Conservation (phyloP, 2,329 filamentous ascomycete genomes). For the Scedosporium boydii region DNA sequence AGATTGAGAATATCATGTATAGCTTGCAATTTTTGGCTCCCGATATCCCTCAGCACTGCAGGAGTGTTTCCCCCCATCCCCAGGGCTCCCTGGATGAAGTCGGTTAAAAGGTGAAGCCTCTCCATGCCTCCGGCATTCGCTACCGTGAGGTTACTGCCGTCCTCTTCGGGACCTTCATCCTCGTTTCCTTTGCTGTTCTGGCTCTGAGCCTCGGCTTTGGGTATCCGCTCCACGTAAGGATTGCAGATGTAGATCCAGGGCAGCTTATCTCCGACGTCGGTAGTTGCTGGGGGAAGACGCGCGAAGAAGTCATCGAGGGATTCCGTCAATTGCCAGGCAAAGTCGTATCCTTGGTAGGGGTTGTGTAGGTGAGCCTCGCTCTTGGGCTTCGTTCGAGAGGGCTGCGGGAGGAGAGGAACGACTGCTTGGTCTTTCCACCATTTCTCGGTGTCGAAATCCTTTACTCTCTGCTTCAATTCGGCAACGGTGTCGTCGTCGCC, state of each 20-base stretch:
- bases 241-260: constrained; percentile 70
- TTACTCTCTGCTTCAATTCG: constrained; percentile 38
- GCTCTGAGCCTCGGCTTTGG: constrained; percentile 22
- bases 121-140: constrained; percentile 45
- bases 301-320: constrained; percentile 54
- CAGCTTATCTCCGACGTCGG: constrained; percentile 30
- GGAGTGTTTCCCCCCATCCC: constrained; percentile 21
- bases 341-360: constrained; percentile 41
- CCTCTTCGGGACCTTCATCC: constrained; percentile 37
- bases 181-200: constrained; percentile 33
- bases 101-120: constrained; percentile 33
- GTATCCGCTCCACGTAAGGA: constrained; percentile 37
- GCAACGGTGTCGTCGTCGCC: constrained; percentile 43
- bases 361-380: constrained; percentile 39
- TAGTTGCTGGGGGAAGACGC: constrained; percentile 59
- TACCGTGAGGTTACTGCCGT: constrained; percentile 32
- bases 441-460: constrained; percentile 36
- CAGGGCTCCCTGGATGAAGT: constrained; percentile 39
- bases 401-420: constrained; percentile 3
- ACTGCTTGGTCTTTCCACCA: constrained; percentile 35
- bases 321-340: constrained; percentile 56
- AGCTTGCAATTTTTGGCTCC: constrained; percentile 37
- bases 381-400: constrained; percentile 2
- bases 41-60: constrained; percentile 35
- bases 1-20: constrained; percentile 48